Evolutionary conservation across 2,329 filamentous ascomycete genomes (phyloP), one percentile per base, ranked within the genome.

Genomic region (Talaromyces rugulosus): DNA sequence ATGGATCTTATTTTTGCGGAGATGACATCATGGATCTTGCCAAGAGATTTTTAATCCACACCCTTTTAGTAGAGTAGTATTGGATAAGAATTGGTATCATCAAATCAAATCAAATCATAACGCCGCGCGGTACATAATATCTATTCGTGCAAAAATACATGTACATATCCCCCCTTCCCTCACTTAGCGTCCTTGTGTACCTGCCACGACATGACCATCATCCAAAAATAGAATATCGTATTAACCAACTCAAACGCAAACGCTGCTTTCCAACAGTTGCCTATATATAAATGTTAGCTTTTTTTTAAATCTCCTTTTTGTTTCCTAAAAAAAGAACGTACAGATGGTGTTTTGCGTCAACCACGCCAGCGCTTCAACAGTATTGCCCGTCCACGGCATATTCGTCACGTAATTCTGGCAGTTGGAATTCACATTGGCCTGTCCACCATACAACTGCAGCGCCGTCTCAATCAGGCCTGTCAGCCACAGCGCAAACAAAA

Each of bases 161-260:
- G 42, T n/a, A n/a, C 18, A 47, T 23, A 47, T 18, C 2, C 5
- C 6, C 6, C n/a, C 18, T 47, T 47, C 23, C 2, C 55, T 61
- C 58, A 63, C 44, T 16, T 61, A 11, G 72, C 69, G 68, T 76
- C 72, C 12, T 72, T 70, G 67, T 76, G 70, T 52, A 87, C 84
- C 68, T 85, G 82, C 72, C 77, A 82, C 5, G 82, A 83, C 79
- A 88, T 83, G 55, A 89, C 74, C 71, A 88, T 84, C 84, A 88
- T 87, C 83, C 85, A 89, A 27, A 88, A 71, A 69, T 87, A 81
- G 67, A 88, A 87, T n/a, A 87, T 81, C 0, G 80, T 80, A 44
- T 85, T 85, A 16, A 88, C 78, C 60, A 89, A 82, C 76, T 85
- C 86, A 67, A 88, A 87, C 9, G 85, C 83, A 67, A 88, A 88